phyloP scores from a whole-genome alignment of 1,139 yeast species.

The Wickerhamomyces sp. region DNA sequence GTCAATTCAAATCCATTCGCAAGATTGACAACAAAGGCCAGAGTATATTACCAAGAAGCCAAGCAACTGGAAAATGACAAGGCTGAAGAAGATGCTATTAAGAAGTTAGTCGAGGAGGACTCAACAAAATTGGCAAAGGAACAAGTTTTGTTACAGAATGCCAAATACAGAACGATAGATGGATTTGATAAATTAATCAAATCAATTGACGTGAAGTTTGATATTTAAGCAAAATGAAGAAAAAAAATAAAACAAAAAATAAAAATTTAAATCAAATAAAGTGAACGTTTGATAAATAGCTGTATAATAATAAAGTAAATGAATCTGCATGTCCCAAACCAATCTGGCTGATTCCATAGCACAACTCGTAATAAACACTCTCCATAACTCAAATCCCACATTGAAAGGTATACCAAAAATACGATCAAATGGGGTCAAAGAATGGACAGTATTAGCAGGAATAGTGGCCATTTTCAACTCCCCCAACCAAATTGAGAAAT shows the following conservation, averaged over 20 bases:
- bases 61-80: slow-evolving; percentile 41
- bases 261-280: background rate
- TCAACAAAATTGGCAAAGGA: slow-evolving; percentile 33
- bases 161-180: slow-evolving; percentile 34
- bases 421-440: slow-evolving; percentile 59
- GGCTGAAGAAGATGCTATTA: slow-evolving; percentile 36
- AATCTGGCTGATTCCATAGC: slow-evolving; percentile 5
- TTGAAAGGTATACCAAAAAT: slow-evolving; percentile 51
- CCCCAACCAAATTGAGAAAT: slow-evolving; percentile 6
- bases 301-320: too few relatives aligned
- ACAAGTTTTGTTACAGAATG: slow-evolving; percentile 26
- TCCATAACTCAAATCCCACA: background rate
- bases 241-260: background rate
- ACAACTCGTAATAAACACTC: background rate
- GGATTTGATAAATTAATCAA: slow-evolving; percentile 44
- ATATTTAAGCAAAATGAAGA: slow-evolving; percentile 29
- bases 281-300: background rate
- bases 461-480: slow-evolving; percentile 42
- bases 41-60: slow-evolving; percentile 63
- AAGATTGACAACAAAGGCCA: slow-evolving; percentile 80
- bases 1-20: slow-evolving; percentile 79
- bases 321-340: too few relatives aligned
- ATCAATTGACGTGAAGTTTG: slow-evolving; percentile 38
- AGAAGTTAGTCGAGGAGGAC: slow-evolving; percentile 28
- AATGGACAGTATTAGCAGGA: slow-evolving; percentile 85